Percentiles rank a stretch among this genome's conserved stretches.
These are phyloP conservation scores for Tuber aestivum DNA, from an alignment of 495 filamentous ascomycete species.

Conservation along the genomic window DNA sequence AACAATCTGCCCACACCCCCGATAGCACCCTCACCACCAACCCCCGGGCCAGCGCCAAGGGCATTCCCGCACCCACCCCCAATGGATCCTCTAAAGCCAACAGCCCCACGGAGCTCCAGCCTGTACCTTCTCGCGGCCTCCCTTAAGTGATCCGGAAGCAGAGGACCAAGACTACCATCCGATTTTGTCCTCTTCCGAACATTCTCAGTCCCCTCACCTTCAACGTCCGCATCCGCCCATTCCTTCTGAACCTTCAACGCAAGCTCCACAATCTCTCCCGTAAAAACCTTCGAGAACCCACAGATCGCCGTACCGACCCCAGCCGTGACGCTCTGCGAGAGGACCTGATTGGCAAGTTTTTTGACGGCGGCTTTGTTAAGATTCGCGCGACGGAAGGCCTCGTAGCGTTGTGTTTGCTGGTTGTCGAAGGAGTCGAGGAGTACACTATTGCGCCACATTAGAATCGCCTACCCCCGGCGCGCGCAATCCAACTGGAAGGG, in stretches of 20 bases:
- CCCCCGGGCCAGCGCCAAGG: conserved; percentile 33
- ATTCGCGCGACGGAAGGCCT: conserved; percentile 60
- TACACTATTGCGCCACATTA: conserved; percentile 46
- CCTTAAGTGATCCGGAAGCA: conserved; percentile 65
- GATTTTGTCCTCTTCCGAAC: not conserved
- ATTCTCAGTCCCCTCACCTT: not conserved
- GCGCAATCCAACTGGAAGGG: not conserved
- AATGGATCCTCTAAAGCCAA: conserved; percentile 50
- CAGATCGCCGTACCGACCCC: conserved; percentile 63
- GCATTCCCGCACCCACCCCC: conserved; percentile 47
- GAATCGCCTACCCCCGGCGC: not conserved
- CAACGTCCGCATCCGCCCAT: conserved; percentile 49
- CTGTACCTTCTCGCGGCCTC: conserved; percentile 64
- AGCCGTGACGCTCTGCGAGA: conserved; percentile 64
- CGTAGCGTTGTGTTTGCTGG: conserved; percentile 59
- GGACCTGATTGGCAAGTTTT: conserved; percentile 60
- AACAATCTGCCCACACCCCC: conserved; percentile 41
- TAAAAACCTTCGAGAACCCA: conserved; percentile 66
- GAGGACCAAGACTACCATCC: conserved; percentile 48
- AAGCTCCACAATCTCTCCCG: conserved; percentile 64
- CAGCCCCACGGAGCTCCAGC: conserved; percentile 55
- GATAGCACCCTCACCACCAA: conserved; percentile 31
- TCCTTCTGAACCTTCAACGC: conserved; percentile 64
- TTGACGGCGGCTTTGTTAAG: conserved; percentile 57
- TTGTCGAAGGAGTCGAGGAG: conserved; percentile 58